These are phyloP conservation scores for Senna tora DNA, from an alignment of 306 rosid genomes.

Conservation along the genomic window DNA sequence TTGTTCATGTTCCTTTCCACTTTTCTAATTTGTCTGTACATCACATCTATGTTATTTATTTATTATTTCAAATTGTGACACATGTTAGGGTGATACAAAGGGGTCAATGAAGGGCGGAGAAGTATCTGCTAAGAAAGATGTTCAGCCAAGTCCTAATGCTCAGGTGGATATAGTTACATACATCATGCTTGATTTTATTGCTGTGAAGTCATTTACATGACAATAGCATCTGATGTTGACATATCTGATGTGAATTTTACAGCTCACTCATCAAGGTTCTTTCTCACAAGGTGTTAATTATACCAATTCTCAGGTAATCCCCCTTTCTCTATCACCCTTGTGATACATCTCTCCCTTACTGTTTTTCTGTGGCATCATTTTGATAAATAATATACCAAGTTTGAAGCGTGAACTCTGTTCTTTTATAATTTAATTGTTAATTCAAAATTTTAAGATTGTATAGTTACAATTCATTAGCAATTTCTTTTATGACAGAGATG, in stretches of 20 bases:
- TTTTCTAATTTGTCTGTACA: neutral
- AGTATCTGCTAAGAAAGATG: conserved; percentile 71
- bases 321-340: conserved; percentile 27
- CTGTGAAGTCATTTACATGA: conserved; percentile 3
- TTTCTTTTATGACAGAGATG: conserved; percentile 18
- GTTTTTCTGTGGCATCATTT: neutral
- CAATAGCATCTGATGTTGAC: conserved; percentile 25
- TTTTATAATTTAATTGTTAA: neutral
- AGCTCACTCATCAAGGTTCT: conserved; percentile 81
- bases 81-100: conserved; percentile 89
- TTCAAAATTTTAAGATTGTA: neutral
- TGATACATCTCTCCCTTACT: conserved; percentile 11
- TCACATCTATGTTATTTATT: conserved; percentile 2
- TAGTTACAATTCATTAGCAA: neutral
- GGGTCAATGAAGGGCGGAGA: conserved; percentile 91
- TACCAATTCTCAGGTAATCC: conserved; percentile 75
- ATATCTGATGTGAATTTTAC: conserved; percentile 31
- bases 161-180: conserved; percentile 57
- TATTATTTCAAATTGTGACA: conserved; percentile 32
- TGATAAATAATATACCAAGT: conserved; percentile 23
- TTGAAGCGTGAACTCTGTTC: conserved; percentile 24
- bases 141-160: conserved; percentile 62
- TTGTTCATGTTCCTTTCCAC: conserved; percentile 4
- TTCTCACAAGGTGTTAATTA: conserved; percentile 74
- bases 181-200: conserved; percentile 4